Evolutionary conservation across 2,329 filamentous ascomycete genomes (phyloP).

Genomic region (Monilinia fructigena): DNA sequence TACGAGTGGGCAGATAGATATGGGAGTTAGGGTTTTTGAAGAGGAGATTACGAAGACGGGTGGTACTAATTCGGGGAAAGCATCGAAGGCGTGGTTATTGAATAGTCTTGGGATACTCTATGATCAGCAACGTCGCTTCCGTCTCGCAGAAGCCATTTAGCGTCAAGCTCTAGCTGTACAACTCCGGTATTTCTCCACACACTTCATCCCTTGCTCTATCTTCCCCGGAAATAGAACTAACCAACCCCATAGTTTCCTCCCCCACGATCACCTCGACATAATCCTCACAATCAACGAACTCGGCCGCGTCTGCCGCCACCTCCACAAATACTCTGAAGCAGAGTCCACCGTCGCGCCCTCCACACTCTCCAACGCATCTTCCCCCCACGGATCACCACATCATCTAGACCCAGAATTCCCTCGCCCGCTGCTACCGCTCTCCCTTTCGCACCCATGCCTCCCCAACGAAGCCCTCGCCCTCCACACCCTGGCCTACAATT

Average conservation of each 20-base stretch:
- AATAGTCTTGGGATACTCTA: slow-evolving; percentile 23
- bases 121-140: slow-evolving; percentile 22
- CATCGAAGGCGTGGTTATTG: slow-evolving; percentile 17
- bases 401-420: slow-evolving; percentile 21
- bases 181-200: slow-evolving; percentile 4
- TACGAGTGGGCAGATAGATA: slow-evolving; percentile 20
- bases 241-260: slow-evolving; percentile 2
- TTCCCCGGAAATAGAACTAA: not conserved
- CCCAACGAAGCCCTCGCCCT: slow-evolving; percentile 7
- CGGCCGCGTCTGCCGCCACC: slow-evolving; percentile 20
- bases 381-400: slow-evolving; percentile 18
- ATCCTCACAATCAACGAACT: slow-evolving; percentile 23
- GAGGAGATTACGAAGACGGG: slow-evolving; percentile 22
- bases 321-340: slow-evolving; percentile 17
- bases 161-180: slow-evolving; percentile 23
- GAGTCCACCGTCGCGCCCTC: slow-evolving; percentile 14
- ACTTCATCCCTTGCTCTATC: too few species aligned
- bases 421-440: slow-evolving; percentile 19
- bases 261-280: slow-evolving; percentile 20
- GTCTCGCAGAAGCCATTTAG: slow-evolving; percentile 19
- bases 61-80: slow-evolving; percentile 21
- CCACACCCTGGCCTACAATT: slow-evolving; percentile 13
- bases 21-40: slow-evolving; percentile 19
- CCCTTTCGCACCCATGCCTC: not conserved
- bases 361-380: slow-evolving; percentile 7